phyloP scores from a whole-genome alignment of 2,329 filamentous ascomycete species.

The Fusarium sp. region DNA sequence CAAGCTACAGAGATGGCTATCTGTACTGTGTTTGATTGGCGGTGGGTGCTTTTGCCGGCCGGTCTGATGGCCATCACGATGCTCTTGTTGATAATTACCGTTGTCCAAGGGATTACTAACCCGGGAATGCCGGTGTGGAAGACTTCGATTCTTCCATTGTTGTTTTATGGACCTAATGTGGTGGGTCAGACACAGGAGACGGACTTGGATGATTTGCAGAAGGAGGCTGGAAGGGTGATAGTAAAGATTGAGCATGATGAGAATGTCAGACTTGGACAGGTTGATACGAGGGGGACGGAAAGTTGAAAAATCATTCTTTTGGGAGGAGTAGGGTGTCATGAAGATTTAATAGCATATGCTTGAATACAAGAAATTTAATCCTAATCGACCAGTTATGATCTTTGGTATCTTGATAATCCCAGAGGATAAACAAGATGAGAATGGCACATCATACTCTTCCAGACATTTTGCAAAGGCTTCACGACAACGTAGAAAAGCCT shows the following conservation, averaged over 20 bases:
- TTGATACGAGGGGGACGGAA: background rate
- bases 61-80: background rate
- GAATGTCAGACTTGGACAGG: background rate
- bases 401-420: accelerated
- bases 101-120: background rate
- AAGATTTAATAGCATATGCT: accelerated
- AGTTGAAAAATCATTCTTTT: background rate
- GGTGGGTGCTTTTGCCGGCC: background rate
- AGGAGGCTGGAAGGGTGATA: background rate
- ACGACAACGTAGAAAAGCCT: background rate
- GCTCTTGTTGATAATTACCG: background rate
- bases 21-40: constrained; percentile 9
- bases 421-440: background rate
- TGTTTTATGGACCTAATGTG: constrained; percentile 4
- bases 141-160: background rate
- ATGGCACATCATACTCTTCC: background rate
- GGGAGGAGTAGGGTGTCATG: accelerated
- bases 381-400: accelerated
- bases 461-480: background rate
- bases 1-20: background rate
- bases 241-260: background rate
- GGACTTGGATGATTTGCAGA: background rate
- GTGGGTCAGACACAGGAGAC: background rate
- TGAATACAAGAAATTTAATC: accelerated
- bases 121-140: background rate